phyloP scores from a whole-genome alignment of 1,284 basidiomycete genomes.

The Amylostereum areolatum region DNA sequence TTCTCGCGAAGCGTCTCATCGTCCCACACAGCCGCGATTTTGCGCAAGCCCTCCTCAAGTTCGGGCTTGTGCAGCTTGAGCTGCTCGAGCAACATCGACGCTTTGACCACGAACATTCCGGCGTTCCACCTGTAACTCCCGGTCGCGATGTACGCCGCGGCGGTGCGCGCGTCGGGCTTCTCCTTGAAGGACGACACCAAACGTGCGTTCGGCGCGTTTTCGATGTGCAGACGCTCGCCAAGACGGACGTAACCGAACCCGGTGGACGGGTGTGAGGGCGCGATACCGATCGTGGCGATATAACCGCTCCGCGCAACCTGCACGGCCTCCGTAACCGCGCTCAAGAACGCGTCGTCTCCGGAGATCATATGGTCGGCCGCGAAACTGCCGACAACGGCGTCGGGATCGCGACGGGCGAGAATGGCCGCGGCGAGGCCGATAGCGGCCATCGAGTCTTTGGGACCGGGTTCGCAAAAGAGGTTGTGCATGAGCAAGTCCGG shows the following conservation, averaged over 20 bases:
- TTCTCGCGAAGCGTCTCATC: conserved; percentile 48
- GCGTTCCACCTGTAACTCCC: conserved; percentile 85
- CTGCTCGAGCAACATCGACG: conserved; percentile 61
- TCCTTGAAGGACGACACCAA: conserved; percentile 80
- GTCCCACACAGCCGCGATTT: conserved; percentile 67
- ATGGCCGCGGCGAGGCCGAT: conserved; percentile 83
- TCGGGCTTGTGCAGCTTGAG: conserved; percentile 69
- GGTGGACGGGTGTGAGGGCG: conserved; percentile 78
- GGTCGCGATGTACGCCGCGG: conserved; percentile 75
- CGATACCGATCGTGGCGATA: conserved; percentile 81
- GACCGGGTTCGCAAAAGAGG: conserved; percentile 74
- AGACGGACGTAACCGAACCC: conserved; percentile 80
- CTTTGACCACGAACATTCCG: conserved; percentile 82
- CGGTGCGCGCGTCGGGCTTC: conserved; percentile 79
- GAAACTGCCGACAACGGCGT: conserved; percentile 78
- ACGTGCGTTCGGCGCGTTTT: conserved; percentile 70
- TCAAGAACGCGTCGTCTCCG: conserved; percentile 77
- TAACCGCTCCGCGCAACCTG: conserved; percentile 71
- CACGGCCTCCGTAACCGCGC: conserved; percentile 75
- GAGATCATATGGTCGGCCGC: conserved; percentile 88
- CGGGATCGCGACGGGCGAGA: conserved; percentile 62
- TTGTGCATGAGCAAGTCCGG: conserved; percentile 63
- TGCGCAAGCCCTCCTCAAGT: conserved; percentile 55
- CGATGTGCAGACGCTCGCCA: conserved; percentile 60
- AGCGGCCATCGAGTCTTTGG: conserved; percentile 82